Conservation (phyloP, 176 grass and related monocot genomes). For the Aegilops sharonensis region DNA sequence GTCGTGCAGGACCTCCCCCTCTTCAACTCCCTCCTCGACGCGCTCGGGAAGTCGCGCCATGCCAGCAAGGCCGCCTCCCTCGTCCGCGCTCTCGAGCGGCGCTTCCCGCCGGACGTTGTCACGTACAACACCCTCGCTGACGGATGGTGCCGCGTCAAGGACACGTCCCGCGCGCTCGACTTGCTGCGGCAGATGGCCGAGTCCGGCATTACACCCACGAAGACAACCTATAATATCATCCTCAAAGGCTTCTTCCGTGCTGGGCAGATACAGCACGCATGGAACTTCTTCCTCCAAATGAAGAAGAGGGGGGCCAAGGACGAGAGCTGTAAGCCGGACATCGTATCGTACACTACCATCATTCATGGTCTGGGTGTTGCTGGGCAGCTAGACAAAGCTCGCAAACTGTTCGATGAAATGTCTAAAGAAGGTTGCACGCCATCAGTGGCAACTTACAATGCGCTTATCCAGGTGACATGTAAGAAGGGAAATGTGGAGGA, state of each 20-base stretch:
- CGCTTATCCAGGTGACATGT: constrained; percentile 85
- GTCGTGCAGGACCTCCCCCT: constrained; percentile 53
- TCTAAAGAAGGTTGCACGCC: constrained; percentile 54
- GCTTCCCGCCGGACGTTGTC: constrained; percentile 66
- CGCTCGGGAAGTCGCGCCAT: constrained; percentile 67
- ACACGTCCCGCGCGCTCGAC: constrained; percentile 78
- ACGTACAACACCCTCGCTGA: constrained; percentile 86
- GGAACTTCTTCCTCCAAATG: constrained; percentile 88
- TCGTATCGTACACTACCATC: constrained; percentile 83
- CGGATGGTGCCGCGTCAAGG: constrained; percentile 85
- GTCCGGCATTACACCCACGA: constrained; percentile 70
- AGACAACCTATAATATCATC: constrained; percentile 82
- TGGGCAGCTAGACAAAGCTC: constrained; percentile 59
- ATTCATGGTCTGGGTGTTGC: constrained; percentile 65
- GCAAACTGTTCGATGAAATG: constrained; percentile 86
- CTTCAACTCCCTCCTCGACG: constrained; percentile 85
- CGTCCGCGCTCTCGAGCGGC: constrained; percentile 46
- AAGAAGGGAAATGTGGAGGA: constrained; percentile 73
- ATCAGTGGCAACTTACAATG: constrained; percentile 72
- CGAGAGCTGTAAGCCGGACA: constrained; percentile 55
- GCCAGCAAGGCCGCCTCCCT: constrained; percentile 79
- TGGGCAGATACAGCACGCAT: constrained; percentile 61
- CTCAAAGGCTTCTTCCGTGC: constrained; percentile 89
- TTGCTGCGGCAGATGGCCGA: constrained; percentile 79
- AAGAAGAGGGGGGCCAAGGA: constrained; percentile 68